phyloP scores from a whole-genome alignment of 495 filamentous ascomycete genomes.

The Talaromyces adpressus region DNA sequence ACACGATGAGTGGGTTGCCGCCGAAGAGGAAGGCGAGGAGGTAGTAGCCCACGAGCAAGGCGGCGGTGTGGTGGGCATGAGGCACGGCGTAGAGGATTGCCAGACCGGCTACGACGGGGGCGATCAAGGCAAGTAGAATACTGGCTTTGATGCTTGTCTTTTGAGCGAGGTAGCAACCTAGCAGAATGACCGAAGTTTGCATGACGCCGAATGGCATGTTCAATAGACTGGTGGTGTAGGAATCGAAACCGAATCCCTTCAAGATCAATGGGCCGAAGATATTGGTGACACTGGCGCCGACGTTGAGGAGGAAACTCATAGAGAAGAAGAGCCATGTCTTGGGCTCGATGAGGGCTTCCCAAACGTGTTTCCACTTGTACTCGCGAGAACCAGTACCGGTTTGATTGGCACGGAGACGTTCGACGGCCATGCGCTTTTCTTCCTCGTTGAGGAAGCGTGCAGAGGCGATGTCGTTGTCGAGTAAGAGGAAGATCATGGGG shows the following conservation, averaged over 20 bases:
- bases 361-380: conserved; percentile 39
- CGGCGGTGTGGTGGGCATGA: conserved; percentile 27
- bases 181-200: conserved; percentile 36
- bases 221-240: conserved; percentile 43
- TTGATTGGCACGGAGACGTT: conserved; percentile 56
- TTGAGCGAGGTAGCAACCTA: conserved; percentile 39
- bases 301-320: conserved; percentile 53
- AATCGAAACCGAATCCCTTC: conserved; percentile 51
- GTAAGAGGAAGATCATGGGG: conserved; percentile 34
- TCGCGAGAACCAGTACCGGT: conserved; percentile 46
- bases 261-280: conserved; percentile 56
- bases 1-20: conserved; percentile 41
- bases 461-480: conserved; percentile 41
- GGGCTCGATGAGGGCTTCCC: conserved; percentile 38
- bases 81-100: conserved; percentile 47
- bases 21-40: conserved; percentile 54
- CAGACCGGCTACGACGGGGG: conserved; percentile 52
- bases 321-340: conserved; percentile 43
- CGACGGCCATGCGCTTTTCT: conserved; percentile 52
- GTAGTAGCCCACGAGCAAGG: conserved; percentile 53
- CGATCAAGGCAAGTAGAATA: conserved; percentile 38
- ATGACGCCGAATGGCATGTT: conserved; percentile 45
- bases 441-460: conserved; percentile 54
- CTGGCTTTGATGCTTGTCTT: conserved; percentile 43
- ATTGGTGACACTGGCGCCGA: conserved; percentile 54